Conservation (phyloP, 345 rosid genomes). For the Moricandia arvensis region DNA sequence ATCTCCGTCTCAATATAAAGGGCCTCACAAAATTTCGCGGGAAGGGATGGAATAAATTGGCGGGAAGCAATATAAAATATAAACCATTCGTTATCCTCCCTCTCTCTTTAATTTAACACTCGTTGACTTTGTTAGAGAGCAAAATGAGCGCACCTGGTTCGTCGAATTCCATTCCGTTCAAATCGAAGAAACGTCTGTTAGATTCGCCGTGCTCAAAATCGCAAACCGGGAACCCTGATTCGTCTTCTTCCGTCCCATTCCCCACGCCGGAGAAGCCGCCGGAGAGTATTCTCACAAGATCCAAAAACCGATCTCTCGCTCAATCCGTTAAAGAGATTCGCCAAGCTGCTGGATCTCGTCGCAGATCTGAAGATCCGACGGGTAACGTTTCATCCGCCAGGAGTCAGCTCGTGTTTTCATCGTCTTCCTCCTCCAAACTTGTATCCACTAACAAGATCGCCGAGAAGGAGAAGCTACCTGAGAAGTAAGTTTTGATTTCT, state of each 20-base stretch:
- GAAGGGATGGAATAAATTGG: no score
- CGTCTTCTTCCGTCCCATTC: constrained; percentile 33
- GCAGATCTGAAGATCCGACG: constrained; percentile 29
- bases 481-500: constrained; percentile 38
- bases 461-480: constrained; percentile 41
- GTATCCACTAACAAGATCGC: not conserved
- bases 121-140: not conserved
- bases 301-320: constrained; percentile 50
- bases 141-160: constrained; percentile 42
- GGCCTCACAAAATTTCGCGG: no score
- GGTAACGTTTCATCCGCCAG: constrained; percentile 42
- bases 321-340: constrained; percentile 57
- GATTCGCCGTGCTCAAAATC: constrained; percentile 16
- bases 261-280: no score
- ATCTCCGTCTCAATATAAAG: no score
- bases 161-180: constrained; percentile 41
- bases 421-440: constrained; percentile 14
- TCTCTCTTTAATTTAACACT: not conserved
- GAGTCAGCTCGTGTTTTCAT: constrained; percentile 40
- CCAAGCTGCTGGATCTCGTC: constrained; percentile 48
- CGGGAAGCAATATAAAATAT: no score
- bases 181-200: constrained; percentile 43
- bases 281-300: constrained; percentile 38
- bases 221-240: constrained; percentile 13
- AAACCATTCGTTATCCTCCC: no score